phyloP scores from a whole-genome alignment of 2,329 filamentous ascomycete species.

The Aspergillus sp. region DNA sequence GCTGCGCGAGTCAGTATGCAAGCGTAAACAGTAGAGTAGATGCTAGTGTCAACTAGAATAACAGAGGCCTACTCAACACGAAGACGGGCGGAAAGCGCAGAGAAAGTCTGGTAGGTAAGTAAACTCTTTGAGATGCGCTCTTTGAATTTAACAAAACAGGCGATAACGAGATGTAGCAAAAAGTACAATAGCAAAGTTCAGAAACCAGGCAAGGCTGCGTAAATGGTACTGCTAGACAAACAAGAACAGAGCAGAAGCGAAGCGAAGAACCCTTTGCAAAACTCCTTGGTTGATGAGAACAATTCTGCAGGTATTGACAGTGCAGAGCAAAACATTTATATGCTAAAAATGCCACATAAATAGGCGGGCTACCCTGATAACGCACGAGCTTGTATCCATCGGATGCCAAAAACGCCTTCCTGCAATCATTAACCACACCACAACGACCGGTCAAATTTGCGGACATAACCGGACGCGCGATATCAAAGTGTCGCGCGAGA shows the following conservation, averaged over 20 bases:
- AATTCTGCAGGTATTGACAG: slow-evolving; percentile 14
- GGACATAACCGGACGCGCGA: slow-evolving; percentile 5
- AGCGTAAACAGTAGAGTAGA: background rate
- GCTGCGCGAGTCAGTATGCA: background rate
- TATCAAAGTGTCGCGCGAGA: slow-evolving; percentile 6
- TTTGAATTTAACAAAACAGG: background rate
- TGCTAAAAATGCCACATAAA: slow-evolving; percentile 19
- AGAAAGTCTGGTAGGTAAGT: background rate
- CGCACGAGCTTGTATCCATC: slow-evolving; percentile 14
- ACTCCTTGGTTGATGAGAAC: slow-evolving; percentile 19
- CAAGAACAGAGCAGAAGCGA: slow-evolving; percentile 1
- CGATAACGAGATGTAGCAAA: background rate
- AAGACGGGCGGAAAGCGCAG: background rate
- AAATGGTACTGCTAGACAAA: background rate
- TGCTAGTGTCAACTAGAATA: background rate
- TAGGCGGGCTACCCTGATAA: slow-evolving; percentile 9
- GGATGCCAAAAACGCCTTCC: slow-evolving; percentile 17
- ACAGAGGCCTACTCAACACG: background rate
- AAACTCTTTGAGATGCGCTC: no score
- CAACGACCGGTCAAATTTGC: slow-evolving; percentile 7
- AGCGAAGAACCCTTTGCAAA: slow-evolving; percentile 15
- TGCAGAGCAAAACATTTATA: slow-evolving; percentile 20
- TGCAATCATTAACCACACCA: slow-evolving; percentile 17
- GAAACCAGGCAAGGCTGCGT: background rate
- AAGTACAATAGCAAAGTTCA: background rate